These are phyloP conservation scores for Komagataella mondaviorum DNA, from an alignment of 805 yeast species.

Conservation along the genomic window DNA sequence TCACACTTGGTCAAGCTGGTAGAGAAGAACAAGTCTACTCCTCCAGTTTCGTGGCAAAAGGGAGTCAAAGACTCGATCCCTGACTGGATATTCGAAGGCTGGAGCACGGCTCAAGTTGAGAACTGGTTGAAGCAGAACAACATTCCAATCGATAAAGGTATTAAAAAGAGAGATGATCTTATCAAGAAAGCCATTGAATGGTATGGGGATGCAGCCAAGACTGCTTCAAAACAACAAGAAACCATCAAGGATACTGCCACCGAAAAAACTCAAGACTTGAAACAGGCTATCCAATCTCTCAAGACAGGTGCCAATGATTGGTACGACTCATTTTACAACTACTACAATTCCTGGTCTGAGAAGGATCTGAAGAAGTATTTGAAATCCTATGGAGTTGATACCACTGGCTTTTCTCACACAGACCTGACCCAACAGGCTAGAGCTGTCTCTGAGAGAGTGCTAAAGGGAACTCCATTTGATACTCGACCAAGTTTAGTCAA, in stretches of 20 bases:
- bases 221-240: slow-evolving; percentile 3
- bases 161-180: slow-evolving; percentile 12
- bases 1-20: slow-evolving; percentile 25
- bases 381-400: slow-evolving; percentile 24
- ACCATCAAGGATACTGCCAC: slow-evolving; percentile 5
- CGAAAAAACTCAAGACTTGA: slow-evolving; percentile 7
- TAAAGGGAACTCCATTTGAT: not conserved
- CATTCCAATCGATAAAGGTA: slow-evolving; percentile 9
- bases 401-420: slow-evolving; percentile 14
- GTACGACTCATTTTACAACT: slow-evolving; percentile 3
- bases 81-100: slow-evolving; percentile 20
- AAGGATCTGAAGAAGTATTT: slow-evolving; percentile 28
- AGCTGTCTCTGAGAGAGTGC: not conserved
- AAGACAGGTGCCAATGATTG: slow-evolving; percentile 5
- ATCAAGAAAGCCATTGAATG: slow-evolving; percentile 9
- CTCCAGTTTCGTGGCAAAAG: slow-evolving; percentile 9
- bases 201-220: slow-evolving; percentile 3
- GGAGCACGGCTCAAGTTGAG: slow-evolving; percentile 23
- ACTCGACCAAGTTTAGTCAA: not conserved
- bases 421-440: slow-evolving; percentile 25
- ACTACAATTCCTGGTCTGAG: slow-evolving; percentile 25
- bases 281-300: slow-evolving; percentile 4
- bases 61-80: slow-evolving; percentile 12
- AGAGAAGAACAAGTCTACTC: slow-evolving; percentile 21
- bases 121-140: slow-evolving; percentile 24